These are phyloP conservation scores for Stagonosporopsis tanaceti DNA, from an alignment of 2,329 filamentous ascomycete species.

Conservation along the genomic window DNA sequence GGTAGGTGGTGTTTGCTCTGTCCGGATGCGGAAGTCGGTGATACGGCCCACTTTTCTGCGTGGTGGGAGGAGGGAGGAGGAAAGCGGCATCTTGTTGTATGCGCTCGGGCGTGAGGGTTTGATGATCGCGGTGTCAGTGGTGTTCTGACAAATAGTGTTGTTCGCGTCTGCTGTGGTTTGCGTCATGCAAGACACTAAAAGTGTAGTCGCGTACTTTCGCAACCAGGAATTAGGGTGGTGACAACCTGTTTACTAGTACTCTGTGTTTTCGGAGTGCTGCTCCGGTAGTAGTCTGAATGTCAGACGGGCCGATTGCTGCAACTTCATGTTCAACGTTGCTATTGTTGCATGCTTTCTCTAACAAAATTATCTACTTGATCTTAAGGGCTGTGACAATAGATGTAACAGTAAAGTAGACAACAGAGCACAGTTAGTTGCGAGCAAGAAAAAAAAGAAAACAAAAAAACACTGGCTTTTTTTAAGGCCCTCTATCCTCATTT, in stretches of 20 bases:
- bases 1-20: constrained; percentile 11
- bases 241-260: neutral
- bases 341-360: neutral
- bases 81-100: too few species aligned
- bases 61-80: too few species aligned
- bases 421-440: too few species aligned
- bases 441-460: too few species aligned
- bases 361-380: too few species aligned
- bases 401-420: too few species aligned
- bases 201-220: neutral
- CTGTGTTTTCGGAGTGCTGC: neutral
- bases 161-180: neutral
- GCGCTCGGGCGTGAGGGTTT: neutral
- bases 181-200: neutral
- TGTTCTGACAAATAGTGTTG: constrained; percentile 2
- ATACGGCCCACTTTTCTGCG: neutral
- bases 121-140: neutral
- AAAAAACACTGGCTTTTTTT: too few species aligned
- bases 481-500: too few species aligned
- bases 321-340: neutral
- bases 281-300: neutral
- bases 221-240: neutral
- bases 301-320: neutral
- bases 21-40: constrained; percentile 5
- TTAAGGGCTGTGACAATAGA: too few species aligned